phyloP scores from a whole-genome alignment of 2,329 filamentous ascomycete species.

The Scytalidium lignicola region DNA sequence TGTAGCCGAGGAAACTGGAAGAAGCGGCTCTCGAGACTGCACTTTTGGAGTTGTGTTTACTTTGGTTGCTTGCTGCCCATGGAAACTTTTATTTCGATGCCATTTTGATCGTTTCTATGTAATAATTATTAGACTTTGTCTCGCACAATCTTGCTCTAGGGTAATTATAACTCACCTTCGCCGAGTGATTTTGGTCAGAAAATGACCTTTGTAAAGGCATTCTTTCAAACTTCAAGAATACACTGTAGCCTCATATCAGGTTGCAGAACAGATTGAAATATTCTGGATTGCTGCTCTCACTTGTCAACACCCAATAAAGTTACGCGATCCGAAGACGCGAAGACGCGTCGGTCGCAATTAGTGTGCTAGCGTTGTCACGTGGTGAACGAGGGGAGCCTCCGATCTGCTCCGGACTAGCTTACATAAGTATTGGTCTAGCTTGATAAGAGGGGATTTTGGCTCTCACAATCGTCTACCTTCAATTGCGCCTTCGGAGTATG shows the following conservation, averaged over 20 bases:
- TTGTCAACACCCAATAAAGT: background rate
- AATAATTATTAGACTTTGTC: background rate
- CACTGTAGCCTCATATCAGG: background rate
- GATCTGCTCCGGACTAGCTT: background rate
- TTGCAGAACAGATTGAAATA: background rate
- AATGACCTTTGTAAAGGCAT: slow-evolving; percentile 33
- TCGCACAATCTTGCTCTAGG: background rate
- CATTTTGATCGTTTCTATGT: slow-evolving; percentile 20
- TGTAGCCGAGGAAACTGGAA: slow-evolving; percentile 45
- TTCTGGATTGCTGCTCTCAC: background rate
- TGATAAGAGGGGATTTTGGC: background rate
- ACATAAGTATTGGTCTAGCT: background rate
- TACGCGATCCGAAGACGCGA: background rate
- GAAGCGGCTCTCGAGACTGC: slow-evolving; percentile 21
- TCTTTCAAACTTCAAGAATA: slow-evolving; percentile 2
- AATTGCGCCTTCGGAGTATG: background rate
- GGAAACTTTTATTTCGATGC: slow-evolving; percentile 25
- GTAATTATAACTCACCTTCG: slow-evolving; percentile 14
- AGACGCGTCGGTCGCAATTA: background rate
- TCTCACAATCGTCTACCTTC: background rate
- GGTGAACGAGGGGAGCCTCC: background rate
- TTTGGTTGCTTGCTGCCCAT: slow-evolving; percentile 13
- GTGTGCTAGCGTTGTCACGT: background rate
- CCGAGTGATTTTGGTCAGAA: slow-evolving; percentile 29
- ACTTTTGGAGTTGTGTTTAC: slow-evolving; percentile 15